Evolutionary conservation across 2,329 filamentous ascomycete genomes (phyloP).

Genomic region (Fusarium vanettenii): DNA sequence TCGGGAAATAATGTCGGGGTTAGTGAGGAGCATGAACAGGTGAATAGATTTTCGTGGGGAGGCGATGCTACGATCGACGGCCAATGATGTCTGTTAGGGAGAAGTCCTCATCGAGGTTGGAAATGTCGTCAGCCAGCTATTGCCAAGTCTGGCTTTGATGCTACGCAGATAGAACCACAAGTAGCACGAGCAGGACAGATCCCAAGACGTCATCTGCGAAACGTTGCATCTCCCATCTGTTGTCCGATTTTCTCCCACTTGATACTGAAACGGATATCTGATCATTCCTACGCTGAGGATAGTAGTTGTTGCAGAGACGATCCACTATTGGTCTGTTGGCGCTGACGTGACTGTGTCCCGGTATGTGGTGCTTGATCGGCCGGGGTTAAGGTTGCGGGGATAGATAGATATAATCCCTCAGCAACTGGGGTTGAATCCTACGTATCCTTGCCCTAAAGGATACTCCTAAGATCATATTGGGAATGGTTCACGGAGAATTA

Average conservation of each 20-base stretch:
- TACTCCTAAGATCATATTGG: neutral
- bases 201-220: neutral
- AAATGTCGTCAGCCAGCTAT: slow-evolving; percentile 21
- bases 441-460: neutral
- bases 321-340: neutral
- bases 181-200: neutral
- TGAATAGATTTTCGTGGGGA: neutral
- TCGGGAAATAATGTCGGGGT: neutral
- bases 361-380: slow-evolving; percentile 30
- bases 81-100: neutral
- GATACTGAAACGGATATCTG: neutral
- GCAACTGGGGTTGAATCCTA: neutral
- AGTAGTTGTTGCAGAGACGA: neutral
- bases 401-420: slow-evolving; percentile 2
- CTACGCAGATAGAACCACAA: neutral
- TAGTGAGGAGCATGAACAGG: neutral
- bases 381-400: slow-evolving; percentile 3
- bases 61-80: rapidly evolving
- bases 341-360: slow-evolving; percentile 29
- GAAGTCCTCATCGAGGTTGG: slow-evolving; percentile 8
- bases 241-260: neutral
- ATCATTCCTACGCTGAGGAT: slow-evolving; percentile 13
- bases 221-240: neutral
- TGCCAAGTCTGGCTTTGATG: neutral
- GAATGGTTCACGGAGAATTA: neutral